Evolutionary conservation across 73 alveolate genomes (phyloP), one percentile per base, ranked within the genome.

Genomic region (Paramecium tetraurelia): DNA sequence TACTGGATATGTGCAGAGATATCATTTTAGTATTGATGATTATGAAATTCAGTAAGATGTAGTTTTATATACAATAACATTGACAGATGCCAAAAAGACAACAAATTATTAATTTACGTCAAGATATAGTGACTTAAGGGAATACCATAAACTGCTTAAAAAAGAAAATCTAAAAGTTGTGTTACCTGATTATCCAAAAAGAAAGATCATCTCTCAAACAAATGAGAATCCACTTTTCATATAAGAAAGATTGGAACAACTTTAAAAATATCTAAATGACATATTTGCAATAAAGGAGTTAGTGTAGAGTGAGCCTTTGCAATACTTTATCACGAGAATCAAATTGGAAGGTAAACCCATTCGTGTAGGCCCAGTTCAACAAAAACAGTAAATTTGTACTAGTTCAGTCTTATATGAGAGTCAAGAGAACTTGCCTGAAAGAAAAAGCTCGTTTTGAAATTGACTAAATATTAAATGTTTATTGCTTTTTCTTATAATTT

Each of bases 41-140:
- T 80, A 44, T 48, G 12, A 9, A 24, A 24, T 43, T 10, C 33
- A 40, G 57, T 11, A 80, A 31, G 90, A 80, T 18, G 16, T 41
- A 7, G 72, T 80, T 22, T 18, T 80, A 21, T 80, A 80, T 35
- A 80, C 90, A 14, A 46, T 46, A 9, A 44, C 44, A 21, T 16
- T 80, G 10, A 44, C 70, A 22, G 90, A 80, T 80, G 18, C 90
- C 3, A 80, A 80, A 48, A 40, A 48, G 18, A 44, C 46, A 0
- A 80, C 70, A 22, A 80, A 46, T 12, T 48, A 80, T 46, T n/a
- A 46, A 27, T 80, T 80, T 46, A 31, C 20, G 2, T 33, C 90
- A 21, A 40, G 90, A 43, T 80, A 80, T 80, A 43, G 76, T 48
- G 90, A 80, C 43, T 35, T 80, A 11, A 33, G 90, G n/a, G 90